Base-by-base conservation (phyloP, 192 early-diverging fungal genomes). In the Entophlyctis luteolus region DNA sequence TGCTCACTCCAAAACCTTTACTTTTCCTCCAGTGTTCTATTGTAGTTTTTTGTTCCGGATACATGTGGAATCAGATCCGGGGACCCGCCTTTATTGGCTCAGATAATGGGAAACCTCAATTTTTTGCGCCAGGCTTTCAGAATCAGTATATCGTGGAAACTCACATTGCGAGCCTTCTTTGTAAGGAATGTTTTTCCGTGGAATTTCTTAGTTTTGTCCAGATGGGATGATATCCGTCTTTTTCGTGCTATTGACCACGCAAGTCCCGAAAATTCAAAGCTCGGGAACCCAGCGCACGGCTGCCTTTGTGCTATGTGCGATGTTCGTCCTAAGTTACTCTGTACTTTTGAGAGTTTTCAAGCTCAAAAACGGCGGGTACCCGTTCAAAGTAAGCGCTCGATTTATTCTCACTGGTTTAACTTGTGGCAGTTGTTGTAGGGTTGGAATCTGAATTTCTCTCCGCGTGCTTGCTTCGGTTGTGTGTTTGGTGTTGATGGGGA, bases 1-100 rank as follows among this genome's bases (percentile, higher is more conserved):
- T 48, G 3, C 49, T 22, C 45, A 47, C 31, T 2, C 25, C 16
- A 18, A 34, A 57, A 35, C 45, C 50, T 5, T 23, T 33, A n/a
- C 31, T 37, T 25, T n/a, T 23, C 16, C 0, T 52, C 20, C 53
- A 88, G 85, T 60, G 81, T 18, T 80, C 72, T 34, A 84, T 88
- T 28, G 71, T 89, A n/a, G 59, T 87, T 50, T 87, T 90, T 81
- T 88, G 81, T 56, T 88, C 87, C 28, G 91, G 91, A 34, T 84
- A 88, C 59, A 93, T 93, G 91, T 91, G 88, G 88, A 91, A 93
- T 72, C 83, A 86, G 55, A 93, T 93, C 60, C 86, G 88, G n/a
- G 77, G 76, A 33, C 81, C 89, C 4, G 87, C 88, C 32, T 91
- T 88, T 58, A 75, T 82, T 10, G 78, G 79, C 2, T 63, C 68